These are phyloP conservation scores for Rubroboletus pulcherrimus DNA, from an alignment of 768 basidiomycete species.

Conservation along the genomic window DNA sequence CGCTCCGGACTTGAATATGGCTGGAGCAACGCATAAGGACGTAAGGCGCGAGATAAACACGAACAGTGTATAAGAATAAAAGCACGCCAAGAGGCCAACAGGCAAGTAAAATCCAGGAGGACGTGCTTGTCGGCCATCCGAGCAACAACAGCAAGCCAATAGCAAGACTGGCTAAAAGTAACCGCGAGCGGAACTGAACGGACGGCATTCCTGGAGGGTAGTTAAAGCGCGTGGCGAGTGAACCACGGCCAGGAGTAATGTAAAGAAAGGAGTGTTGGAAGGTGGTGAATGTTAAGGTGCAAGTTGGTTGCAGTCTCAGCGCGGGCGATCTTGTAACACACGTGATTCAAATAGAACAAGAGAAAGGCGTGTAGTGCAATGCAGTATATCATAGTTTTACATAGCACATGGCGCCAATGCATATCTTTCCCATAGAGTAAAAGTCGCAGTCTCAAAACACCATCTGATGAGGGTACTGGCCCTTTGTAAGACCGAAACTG, in stretches of 20 bases:
- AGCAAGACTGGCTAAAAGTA: slow-evolving; percentile 13
- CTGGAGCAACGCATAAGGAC: slow-evolving; percentile 54
- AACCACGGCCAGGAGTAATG: neutral
- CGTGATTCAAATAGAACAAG: slow-evolving; percentile 12
- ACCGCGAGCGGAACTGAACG: neutral
- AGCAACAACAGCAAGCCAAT: slow-evolving; percentile 11
- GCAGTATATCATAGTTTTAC: slow-evolving; percentile 26
- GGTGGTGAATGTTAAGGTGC: neutral
- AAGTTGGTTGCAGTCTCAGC: neutral
- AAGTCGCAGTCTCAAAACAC: slow-evolving; percentile 58
- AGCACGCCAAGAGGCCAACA: slow-evolving; percentile 50
- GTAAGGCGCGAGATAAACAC: slow-evolving; percentile 66
- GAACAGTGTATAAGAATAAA: slow-evolving; percentile 54
- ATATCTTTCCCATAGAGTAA: slow-evolving; percentile 17
- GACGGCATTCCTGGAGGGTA: slow-evolving; percentile 5
- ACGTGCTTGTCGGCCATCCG: slow-evolving; percentile 20
- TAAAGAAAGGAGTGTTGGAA: slow-evolving; percentile 3
- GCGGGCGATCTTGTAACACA: neutral
- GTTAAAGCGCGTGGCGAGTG: slow-evolving; percentile 2
- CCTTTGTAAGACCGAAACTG: slow-evolving; percentile 92
- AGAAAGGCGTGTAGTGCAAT: slow-evolving; percentile 19
- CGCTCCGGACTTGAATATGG: slow-evolving; percentile 63
- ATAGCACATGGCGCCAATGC: slow-evolving; percentile 9
- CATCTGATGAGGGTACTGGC: slow-evolving; percentile 94
- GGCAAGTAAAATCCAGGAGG: slow-evolving; percentile 40